Evolutionary conservation across 768 basidiomycete genomes (phyloP).

Genomic region (Clavulina sp.): DNA sequence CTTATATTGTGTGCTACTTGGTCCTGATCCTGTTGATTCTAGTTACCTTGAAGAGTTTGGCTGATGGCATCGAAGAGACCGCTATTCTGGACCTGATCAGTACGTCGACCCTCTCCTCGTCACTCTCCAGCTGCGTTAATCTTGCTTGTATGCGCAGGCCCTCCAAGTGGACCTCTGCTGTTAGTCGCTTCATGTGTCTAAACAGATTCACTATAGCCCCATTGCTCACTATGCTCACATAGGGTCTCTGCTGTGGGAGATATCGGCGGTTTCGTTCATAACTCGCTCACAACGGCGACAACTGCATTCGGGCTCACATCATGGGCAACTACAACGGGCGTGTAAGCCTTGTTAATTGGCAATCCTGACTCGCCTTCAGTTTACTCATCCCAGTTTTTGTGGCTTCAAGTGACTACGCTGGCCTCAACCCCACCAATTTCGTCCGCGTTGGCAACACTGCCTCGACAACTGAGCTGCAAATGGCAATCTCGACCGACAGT

Average conservation of each 20-base stretch:
- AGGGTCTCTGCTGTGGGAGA: neutral
- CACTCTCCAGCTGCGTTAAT: neutral
- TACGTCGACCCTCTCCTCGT: neutral
- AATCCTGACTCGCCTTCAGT: too few species aligned
- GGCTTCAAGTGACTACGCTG: slow-evolving; percentile 34
- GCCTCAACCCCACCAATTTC: slow-evolving; percentile 30
- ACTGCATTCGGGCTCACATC: slow-evolving; percentile 25
- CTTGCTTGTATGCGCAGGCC: neutral
- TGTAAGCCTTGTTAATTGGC: too few species aligned
- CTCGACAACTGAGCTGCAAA: slow-evolving; percentile 27
- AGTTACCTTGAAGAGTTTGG: slow-evolving; percentile 37
- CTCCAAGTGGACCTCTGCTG: neutral
- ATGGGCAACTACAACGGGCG: slow-evolving; percentile 20
- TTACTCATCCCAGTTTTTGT: slow-evolving; percentile 7
- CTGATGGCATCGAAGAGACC: slow-evolving; percentile 52
- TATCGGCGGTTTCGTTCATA: slow-evolving; percentile 31
- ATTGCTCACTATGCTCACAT: too few species aligned
- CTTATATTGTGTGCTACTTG: too few species aligned
- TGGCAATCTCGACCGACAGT: slow-evolving; percentile 37
- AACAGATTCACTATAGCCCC: too few species aligned
- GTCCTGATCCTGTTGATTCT: too few species aligned
- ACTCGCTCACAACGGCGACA: slow-evolving; percentile 26
- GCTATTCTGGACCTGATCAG: slow-evolving; percentile 11
- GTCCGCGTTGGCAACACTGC: slow-evolving; percentile 21
- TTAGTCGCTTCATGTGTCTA: too few species aligned